Evolutionary conservation across 108 stramenopile species (phyloP).

Genomic region (Bacterosira constricta): DNA sequence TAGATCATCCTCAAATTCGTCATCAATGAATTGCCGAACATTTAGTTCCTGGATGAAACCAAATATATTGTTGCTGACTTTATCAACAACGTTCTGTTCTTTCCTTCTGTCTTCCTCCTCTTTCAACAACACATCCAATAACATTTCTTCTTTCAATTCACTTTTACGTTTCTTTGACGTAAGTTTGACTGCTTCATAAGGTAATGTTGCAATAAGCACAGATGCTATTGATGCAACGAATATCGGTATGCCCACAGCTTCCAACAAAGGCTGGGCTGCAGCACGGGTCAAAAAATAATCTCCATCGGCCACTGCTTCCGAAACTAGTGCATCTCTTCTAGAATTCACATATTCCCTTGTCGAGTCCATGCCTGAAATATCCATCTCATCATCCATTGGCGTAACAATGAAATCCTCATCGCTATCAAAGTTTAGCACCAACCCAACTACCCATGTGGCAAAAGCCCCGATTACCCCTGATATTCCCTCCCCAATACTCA

Average conservation of each 20-base stretch:
- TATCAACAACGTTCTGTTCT: conserved; percentile 30
- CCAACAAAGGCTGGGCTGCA: conserved; percentile 58
- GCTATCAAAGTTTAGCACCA: conserved; percentile 26
- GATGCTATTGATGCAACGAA: conserved; percentile 58
- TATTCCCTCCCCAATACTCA: conserved; percentile 74
- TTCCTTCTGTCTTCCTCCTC: conserved; percentile 34
- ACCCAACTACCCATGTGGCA: conserved; percentile 34
- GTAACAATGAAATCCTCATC: conserved; percentile 10
- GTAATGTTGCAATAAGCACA: conserved; percentile 61
- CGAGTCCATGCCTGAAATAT: not conserved
- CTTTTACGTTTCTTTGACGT: conserved; percentile 38
- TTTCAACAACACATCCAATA: conserved; percentile 50
- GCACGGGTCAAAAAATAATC: conserved; percentile 80
- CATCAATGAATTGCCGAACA: not conserved
- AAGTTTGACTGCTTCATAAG: conserved; percentile 70
- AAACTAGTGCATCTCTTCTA: conserved; percentile 15
- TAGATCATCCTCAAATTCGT: not conserved
- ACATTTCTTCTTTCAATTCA: conserved; percentile 45
- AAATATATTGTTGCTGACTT: conserved; percentile 25
- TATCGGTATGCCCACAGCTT: conserved; percentile 64
- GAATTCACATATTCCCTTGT: not conserved
- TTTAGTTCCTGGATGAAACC: conserved; percentile 30
- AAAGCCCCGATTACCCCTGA: conserved; percentile 68
- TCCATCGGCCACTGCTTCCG: conserved; percentile 74
- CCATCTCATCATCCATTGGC: not conserved